phyloP scores from a whole-genome alignment of 495 filamentous ascomycete species.

The Penicilliopsis zonata region DNA sequence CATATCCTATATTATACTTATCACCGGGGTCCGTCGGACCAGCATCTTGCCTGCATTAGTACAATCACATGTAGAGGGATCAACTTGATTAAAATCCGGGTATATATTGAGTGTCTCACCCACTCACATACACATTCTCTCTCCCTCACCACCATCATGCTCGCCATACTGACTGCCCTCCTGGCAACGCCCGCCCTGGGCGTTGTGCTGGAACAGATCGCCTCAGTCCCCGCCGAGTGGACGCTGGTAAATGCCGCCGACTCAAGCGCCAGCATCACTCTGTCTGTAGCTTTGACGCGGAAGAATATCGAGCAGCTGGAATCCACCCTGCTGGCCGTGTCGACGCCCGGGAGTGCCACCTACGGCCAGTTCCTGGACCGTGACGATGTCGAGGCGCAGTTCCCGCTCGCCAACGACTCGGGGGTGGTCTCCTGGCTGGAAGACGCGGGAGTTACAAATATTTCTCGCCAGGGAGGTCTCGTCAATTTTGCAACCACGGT shows the following conservation, averaged over 20 bases:
- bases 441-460: slow-evolving; percentile 31
- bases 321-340: slow-evolving; percentile 39
- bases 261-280: slow-evolving; percentile 14
- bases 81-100: no score
- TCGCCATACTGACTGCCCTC: no score
- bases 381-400: slow-evolving; percentile 38
- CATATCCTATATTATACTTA: no score
- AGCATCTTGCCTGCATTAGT: no score
- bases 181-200: no score
- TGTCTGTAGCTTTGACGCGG: slow-evolving; percentile 30
- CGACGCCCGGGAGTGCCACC: slow-evolving; percentile 38
- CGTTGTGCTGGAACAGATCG: slow-evolving; percentile 34
- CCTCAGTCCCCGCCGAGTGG: slow-evolving; percentile 36
- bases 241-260: slow-evolving; percentile 14
- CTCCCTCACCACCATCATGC: no score
- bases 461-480: slow-evolving; percentile 28
- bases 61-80: no score
- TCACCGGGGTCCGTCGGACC: no score
- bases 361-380: slow-evolving; percentile 47
- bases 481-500: slow-evolving; percentile 38
- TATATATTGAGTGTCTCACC: no score
- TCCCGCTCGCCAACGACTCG: slow-evolving; percentile 31
- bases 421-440: slow-evolving; percentile 38
- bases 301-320: slow-evolving; percentile 43
- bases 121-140: no score